A percentile compares a stretch with the other conserved stretches of the same genome.
Conservation (phyloP, 805 yeast genomes). For the Metschnikowia corniflorae region DNA sequence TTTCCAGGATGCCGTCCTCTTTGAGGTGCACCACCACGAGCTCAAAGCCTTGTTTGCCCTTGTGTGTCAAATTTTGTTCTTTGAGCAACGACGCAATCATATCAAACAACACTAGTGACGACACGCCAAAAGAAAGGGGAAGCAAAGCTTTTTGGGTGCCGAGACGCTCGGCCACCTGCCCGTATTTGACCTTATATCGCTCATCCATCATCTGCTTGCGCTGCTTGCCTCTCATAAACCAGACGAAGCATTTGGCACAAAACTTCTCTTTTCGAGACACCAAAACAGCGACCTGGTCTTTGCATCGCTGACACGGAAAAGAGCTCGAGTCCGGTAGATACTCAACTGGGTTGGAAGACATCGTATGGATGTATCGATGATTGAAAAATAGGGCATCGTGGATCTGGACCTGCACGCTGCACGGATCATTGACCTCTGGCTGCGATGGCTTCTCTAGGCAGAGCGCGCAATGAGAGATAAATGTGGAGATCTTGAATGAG, state of each 20-base stretch:
- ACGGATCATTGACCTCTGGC: too few relatives aligned
- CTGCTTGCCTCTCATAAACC: conserved; percentile 75
- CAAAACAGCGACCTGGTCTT: conserved; percentile 37
- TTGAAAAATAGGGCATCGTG: too few relatives aligned
- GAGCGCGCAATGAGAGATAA: too few relatives aligned
- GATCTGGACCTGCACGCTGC: too few relatives aligned
- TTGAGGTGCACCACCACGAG: conserved; percentile 51
- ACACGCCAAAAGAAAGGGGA: conserved; percentile 62
- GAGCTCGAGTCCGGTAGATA: conserved; percentile 7
- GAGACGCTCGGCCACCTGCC: conserved; percentile 31
- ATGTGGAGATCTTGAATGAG: too few relatives aligned
- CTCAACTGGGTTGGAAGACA: conserved; percentile 15
- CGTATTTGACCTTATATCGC: conserved; percentile 67
- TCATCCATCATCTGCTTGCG: conserved; percentile 74
- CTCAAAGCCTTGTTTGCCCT: conserved; percentile 67
- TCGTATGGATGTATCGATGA: too few relatives aligned
- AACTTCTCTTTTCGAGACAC: conserved; percentile 61
- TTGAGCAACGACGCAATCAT: conserved; percentile 55
- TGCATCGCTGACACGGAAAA: conserved; percentile 49
- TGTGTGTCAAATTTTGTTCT: conserved; percentile 60
- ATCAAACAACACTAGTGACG: conserved; percentile 68
- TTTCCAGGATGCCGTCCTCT: conserved; percentile 20
- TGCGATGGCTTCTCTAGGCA: too few relatives aligned
- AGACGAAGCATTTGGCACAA: conserved; percentile 63
- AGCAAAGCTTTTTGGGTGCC: conserved; percentile 48